Evolutionary conservation across 352 stramenopile species (phyloP).

Genomic region (Phytophthora lateralis): DNA sequence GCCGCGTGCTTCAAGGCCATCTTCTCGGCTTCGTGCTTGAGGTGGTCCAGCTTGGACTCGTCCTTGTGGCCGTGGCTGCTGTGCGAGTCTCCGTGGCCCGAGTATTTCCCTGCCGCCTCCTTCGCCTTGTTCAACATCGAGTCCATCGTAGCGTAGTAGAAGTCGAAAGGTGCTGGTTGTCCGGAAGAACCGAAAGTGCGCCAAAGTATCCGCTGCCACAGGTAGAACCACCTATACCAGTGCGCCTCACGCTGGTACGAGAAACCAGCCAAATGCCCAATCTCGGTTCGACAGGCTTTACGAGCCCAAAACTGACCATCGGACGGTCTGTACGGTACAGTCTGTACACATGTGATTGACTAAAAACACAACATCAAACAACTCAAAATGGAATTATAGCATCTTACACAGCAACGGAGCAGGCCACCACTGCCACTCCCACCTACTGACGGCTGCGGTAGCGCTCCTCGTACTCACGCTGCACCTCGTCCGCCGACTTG

Average conservation of each 20-base stretch:
- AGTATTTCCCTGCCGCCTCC: constrained; percentile 21
- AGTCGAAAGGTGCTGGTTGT: constrained; percentile 4
- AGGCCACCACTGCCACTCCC: not conserved
- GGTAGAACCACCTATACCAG: constrained; percentile 2
- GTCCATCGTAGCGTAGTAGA: constrained; percentile 20
- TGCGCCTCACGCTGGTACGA: not conserved
- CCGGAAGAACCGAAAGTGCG: constrained; percentile 24
- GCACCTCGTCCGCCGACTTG: constrained; percentile 57
- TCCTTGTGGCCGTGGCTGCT: constrained; percentile 7
- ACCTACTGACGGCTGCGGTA: constrained; percentile 2
- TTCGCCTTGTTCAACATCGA: constrained; percentile 37
- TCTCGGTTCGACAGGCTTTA: not conserved
- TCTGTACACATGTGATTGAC: no score
- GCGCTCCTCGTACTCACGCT: constrained; percentile 36
- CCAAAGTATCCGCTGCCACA: not conserved
- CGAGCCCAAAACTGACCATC: no score
- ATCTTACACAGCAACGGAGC: no score
- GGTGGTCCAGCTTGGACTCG: constrained; percentile 23
- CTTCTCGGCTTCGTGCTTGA: constrained; percentile 25
- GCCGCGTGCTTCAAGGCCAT: constrained; percentile 23
- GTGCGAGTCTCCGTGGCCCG: not conserved
- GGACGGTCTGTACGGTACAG: no score
- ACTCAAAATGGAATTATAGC: no score
- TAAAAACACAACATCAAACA: no score
- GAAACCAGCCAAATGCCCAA: constrained; percentile 27